Evolutionary conservation across 2,329 filamentous ascomycete species (phyloP), one percentile per base, ranked within the genome.

Genomic region (Phialocephala sp.): DNA sequence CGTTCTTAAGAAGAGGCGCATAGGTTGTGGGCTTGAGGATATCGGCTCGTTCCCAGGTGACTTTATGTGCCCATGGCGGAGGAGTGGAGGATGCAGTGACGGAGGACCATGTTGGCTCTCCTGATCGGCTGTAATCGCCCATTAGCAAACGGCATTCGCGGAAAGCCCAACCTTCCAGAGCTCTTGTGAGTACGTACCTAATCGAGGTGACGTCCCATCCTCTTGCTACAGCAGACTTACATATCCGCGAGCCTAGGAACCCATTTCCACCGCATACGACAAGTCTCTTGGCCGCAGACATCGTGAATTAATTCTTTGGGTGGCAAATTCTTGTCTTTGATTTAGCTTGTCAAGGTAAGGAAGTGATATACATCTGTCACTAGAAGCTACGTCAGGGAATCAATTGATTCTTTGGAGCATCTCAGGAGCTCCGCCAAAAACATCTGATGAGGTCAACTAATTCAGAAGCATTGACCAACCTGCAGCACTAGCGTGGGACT

Each of bases 141-240:
- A 35, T 63, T 41, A 64, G 62, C 56, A 58, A 15, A 32, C 22
- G 14, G 15, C 20, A 20, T 43, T 60, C 45, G 12, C 35, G 4
- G 4, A 6, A 32, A 35, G 22, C 50, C 1, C 9, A 22, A 24
- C n/a, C 4, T 24, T n/a, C 6, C n/a, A 2, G 54, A 35, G 22
- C 35, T 60, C 37, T 20, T 24, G 52, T 60, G 43, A 36, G 43
- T 47, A 36, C 63, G 66, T 87, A 94, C 93, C 93, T 97, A 74
- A 99, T 89, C 6, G 94, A 97, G 24, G 89, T 94, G 57, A 98
- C 94, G 64, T 93, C 87, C 94, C 94, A 98, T 63, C 93, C 93
- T 76, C 93, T 85, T 55, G 89, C 86, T 59, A 93, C 89, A 54
- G 93, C 95, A 62, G 91, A 90, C 82, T 93, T 95, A 83, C 95